Conservation (phyloP, 2,329 filamentous ascomycete genomes). For the Penicillium sp. region DNA sequence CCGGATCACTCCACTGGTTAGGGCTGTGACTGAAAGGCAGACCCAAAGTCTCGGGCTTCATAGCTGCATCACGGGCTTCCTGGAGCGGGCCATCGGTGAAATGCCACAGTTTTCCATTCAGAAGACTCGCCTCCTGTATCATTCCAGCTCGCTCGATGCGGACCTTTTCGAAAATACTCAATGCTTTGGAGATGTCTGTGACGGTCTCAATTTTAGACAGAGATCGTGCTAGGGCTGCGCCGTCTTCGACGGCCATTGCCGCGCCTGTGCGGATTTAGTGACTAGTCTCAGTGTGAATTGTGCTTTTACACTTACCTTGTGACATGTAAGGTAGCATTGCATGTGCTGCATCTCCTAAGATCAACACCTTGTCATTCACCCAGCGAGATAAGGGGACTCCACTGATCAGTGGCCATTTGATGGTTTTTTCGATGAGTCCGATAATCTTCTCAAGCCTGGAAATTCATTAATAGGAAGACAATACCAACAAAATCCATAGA, state of each 20-base stretch:
- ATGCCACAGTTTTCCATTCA: constrained; percentile 53
- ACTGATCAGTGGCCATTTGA: constrained; percentile 32
- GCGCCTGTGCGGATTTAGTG: constrained; percentile 30
- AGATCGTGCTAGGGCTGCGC: constrained; percentile 38
- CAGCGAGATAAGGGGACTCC: constrained; percentile 11
- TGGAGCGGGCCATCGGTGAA: constrained; percentile 47
- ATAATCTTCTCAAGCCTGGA: constrained; percentile 33
- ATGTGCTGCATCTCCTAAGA: constrained; percentile 48
- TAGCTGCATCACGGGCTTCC: constrained; percentile 44
- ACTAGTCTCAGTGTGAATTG: background rate
- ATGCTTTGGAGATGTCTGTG: constrained; percentile 31
- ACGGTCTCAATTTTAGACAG: constrained; percentile 30
- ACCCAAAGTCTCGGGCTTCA: constrained; percentile 44
- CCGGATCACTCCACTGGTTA: constrained; percentile 53
- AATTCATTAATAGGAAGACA: background rate
- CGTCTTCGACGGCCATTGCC: constrained; percentile 49
- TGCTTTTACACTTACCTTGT: constrained; percentile 22
- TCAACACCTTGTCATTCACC: constrained; percentile 33
- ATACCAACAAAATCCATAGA: background rate
- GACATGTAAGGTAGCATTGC: constrained; percentile 49
- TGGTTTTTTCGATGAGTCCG: constrained; percentile 15
- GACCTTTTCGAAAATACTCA: constrained; percentile 42
- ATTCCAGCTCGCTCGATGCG: constrained; percentile 35
- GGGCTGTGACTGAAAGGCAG: constrained; percentile 41
- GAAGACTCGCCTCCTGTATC: constrained; percentile 48